Evolutionary conservation across 1,139 yeast species (phyloP).

Genomic region (Kluyveromyces marxianus): DNA sequence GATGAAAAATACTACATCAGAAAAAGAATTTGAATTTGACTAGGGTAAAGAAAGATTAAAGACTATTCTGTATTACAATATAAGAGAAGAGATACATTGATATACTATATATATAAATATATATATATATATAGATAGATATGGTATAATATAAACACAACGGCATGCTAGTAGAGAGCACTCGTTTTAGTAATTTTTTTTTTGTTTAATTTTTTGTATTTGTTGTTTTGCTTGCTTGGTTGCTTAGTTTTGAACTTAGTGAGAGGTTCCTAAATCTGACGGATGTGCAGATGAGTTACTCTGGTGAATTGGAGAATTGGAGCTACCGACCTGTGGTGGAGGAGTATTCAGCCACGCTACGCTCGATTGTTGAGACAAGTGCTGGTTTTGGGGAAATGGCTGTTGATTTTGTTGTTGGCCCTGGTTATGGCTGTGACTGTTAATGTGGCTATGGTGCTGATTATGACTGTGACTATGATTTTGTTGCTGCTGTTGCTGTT

Average conservation of each 20-base stretch:
- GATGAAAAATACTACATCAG: too few relatives aligned
- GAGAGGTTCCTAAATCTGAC: background rate
- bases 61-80: too few relatives aligned
- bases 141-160: too few relatives aligned
- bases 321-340: background rate
- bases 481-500: background rate
- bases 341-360: background rate
- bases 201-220: too few relatives aligned
- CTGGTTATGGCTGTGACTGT: background rate
- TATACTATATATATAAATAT: too few relatives aligned
- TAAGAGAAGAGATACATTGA: too few relatives aligned
- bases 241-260: background rate
- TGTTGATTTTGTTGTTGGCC: background rate
- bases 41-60: too few relatives aligned
- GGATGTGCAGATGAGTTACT: background rate
- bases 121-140: too few relatives aligned
- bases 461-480: background rate
- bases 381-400: too few relatives aligned
- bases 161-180: too few relatives aligned
- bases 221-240: background rate
- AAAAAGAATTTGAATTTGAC: too few relatives aligned
- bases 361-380: background rate
- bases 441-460: background rate
- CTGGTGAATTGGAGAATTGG: background rate
- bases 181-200: too few relatives aligned